These are phyloP conservation scores for Cryphonectria japonica DNA, from an alignment of 2,329 filamentous ascomycete genomes.

Conservation along the genomic window DNA sequence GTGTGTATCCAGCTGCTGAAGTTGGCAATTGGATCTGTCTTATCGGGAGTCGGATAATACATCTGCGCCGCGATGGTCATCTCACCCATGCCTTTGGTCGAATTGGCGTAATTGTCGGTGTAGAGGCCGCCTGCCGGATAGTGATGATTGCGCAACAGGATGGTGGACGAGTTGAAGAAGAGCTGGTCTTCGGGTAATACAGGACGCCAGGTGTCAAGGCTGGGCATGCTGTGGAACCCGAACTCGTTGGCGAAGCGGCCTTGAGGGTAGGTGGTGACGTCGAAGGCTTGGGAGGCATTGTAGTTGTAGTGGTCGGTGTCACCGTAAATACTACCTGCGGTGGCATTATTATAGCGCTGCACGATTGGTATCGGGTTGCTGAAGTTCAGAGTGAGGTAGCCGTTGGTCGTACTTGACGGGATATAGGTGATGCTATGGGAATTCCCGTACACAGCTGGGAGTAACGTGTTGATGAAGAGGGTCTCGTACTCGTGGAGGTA, in stretches of 20 bases:
- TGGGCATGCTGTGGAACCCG: slow-evolving; percentile 66
- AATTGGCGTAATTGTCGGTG: slow-evolving; percentile 49
- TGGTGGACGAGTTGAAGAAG: slow-evolving; percentile 58
- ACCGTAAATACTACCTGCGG: slow-evolving; percentile 57
- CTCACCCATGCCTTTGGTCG: slow-evolving; percentile 52
- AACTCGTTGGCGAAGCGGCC: slow-evolving; percentile 67
- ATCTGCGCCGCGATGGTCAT: slow-evolving; percentile 60
- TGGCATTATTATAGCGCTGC: slow-evolving; percentile 59
- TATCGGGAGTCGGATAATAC: slow-evolving; percentile 62
- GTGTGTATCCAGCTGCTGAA: slow-evolving; percentile 65
- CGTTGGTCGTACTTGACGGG: slow-evolving; percentile 63
- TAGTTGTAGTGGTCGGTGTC: slow-evolving; percentile 67
- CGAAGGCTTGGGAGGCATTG: slow-evolving; percentile 54
- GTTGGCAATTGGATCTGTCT: slow-evolving; percentile 56
- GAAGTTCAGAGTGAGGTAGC: slow-evolving; percentile 59
- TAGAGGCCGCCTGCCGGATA: slow-evolving; percentile 54
- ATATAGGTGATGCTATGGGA: slow-evolving; percentile 63
- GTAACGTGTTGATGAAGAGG: slow-evolving; percentile 58
- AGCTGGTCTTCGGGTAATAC: slow-evolving; percentile 55
- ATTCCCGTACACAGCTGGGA: slow-evolving; percentile 61
- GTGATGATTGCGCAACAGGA: slow-evolving; percentile 63
- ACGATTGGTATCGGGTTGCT: slow-evolving; percentile 56
- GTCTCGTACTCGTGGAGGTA: slow-evolving; percentile 59
- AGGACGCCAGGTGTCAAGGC: slow-evolving; percentile 60
- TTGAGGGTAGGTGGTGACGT: slow-evolving; percentile 58